Conservation (phyloP, 2,329 filamentous ascomycete species). For the Alternaria sp. region DNA sequence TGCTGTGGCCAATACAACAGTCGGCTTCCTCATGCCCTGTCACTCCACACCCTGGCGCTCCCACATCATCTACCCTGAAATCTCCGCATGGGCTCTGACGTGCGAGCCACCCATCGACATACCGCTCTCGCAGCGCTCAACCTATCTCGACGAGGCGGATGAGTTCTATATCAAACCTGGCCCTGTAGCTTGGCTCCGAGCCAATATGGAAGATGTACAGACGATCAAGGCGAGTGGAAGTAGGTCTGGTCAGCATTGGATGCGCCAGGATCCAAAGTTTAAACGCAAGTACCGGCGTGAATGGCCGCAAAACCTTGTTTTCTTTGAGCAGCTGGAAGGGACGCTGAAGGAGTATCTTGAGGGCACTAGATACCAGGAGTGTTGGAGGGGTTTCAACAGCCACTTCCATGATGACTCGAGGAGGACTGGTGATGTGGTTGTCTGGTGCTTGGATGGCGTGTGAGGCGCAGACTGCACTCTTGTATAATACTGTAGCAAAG, state of each 20-base stretch:
- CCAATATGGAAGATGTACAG: constrained; percentile 49
- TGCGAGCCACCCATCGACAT: constrained; percentile 88
- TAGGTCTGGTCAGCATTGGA: constrained; percentile 32
- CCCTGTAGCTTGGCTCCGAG: constrained; percentile 47
- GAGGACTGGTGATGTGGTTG: constrained; percentile 66
- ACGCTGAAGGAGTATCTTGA: constrained; percentile 53
- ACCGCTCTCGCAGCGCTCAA: constrained; percentile 63
- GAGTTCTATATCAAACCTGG: constrained; percentile 77
- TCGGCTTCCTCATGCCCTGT: constrained; percentile 91
- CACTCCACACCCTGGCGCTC: constrained; percentile 96
- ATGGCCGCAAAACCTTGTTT: constrained; percentile 57
- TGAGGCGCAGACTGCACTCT: neutral
- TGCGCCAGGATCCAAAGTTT: constrained; percentile 28
- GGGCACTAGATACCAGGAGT: constrained; percentile 61
- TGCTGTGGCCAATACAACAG: constrained; percentile 50
- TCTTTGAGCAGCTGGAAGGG: constrained; percentile 65
- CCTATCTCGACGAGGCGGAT: constrained; percentile 88
- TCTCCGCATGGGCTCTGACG: constrained; percentile 82
- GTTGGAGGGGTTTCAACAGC: constrained; percentile 66
- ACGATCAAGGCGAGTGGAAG: constrained; percentile 27
- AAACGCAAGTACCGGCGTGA: constrained; percentile 22
- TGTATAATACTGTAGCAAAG: neutral
- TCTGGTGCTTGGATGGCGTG: constrained; percentile 57
- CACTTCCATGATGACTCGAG: constrained; percentile 69
- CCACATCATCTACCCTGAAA: constrained; percentile 75